Conservation (phyloP, 192 early-diverging fungal genomes). For the Neocallimastix lanati region DNA sequence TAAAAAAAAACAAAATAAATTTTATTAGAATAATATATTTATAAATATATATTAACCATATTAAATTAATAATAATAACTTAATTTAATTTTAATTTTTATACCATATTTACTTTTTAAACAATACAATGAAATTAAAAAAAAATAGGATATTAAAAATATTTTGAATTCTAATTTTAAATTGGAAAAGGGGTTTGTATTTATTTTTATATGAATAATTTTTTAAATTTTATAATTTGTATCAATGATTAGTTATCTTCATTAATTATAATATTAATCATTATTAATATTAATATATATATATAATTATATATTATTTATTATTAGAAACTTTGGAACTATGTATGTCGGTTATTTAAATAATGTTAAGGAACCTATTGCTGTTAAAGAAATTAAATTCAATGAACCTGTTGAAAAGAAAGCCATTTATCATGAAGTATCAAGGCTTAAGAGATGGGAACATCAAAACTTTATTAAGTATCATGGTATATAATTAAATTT, state of each 20-base stretch:
- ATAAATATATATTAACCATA: no score
- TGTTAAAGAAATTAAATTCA: background rate
- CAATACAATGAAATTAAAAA: no score
- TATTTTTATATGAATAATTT: no score
- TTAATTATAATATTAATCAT: no score
- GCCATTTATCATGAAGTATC: background rate
- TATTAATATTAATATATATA: no score
- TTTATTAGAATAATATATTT: no score
- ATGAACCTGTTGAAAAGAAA: background rate
- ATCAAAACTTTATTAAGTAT: background rate
- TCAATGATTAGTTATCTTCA: no score
- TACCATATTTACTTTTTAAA: no score
- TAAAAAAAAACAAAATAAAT: background rate
- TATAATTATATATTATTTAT: no score
- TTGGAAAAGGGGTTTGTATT: background rate
- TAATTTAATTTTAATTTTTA: background rate
- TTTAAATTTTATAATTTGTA: no score
- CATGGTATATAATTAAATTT: background rate
- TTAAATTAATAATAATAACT: background rate
- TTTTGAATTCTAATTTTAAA: background rate
- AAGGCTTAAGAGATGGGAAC: background rate
- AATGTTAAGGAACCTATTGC: background rate
- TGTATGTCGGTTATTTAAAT: background rate
- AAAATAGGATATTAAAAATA: background rate
- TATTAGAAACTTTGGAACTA: background rate